phyloP scores from a whole-genome alignment of 2,329 filamentous ascomycete species.

The Colletotrichum sp. region DNA sequence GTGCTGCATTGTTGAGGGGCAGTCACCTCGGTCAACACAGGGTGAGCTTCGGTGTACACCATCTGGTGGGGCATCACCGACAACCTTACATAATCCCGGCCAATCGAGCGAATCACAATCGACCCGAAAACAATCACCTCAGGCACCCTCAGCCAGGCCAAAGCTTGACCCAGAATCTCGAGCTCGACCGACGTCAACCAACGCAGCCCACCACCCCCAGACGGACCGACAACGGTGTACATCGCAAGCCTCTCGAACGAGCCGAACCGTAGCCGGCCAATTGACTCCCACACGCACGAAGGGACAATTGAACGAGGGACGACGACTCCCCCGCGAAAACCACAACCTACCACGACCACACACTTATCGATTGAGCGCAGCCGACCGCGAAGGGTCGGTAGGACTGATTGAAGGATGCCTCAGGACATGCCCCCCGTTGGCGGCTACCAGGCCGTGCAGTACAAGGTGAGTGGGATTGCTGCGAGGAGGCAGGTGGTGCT shows the following conservation, averaged over 20 bases:
- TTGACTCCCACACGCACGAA: neutral
- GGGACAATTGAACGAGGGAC: neutral
- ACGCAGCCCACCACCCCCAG: neutral
- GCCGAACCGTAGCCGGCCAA: neutral
- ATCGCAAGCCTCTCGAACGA: neutral
- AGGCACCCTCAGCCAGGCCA: conserved; percentile 4
- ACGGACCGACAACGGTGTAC: neutral
- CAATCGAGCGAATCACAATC: conserved; percentile 19
- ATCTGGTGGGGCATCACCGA: neutral
- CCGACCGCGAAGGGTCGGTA: conserved; percentile 18
- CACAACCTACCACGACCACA: neutral
- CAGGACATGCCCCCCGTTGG: conserved; percentile 96
- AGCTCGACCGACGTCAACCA: conserved; percentile 11
- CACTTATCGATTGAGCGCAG: neutral
- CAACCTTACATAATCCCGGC: conserved; percentile 2
- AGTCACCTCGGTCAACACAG: neutral
- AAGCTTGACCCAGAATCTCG: conserved; percentile 9
- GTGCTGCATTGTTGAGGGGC: neutral
- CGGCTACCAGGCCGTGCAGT: conserved; percentile 96
- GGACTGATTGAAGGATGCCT: conserved; percentile 68
- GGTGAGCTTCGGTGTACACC: neutral
- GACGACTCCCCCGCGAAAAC: neutral
- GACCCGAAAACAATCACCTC: conserved; percentile 13
- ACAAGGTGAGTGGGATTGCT: conserved; percentile 72
- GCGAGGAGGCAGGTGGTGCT: neutral